Evolutionary conservation across 2,329 filamentous ascomycete genomes (phyloP), one percentile per base, ranked within the genome.

Genomic region (Fusarium agapanthi): DNA sequence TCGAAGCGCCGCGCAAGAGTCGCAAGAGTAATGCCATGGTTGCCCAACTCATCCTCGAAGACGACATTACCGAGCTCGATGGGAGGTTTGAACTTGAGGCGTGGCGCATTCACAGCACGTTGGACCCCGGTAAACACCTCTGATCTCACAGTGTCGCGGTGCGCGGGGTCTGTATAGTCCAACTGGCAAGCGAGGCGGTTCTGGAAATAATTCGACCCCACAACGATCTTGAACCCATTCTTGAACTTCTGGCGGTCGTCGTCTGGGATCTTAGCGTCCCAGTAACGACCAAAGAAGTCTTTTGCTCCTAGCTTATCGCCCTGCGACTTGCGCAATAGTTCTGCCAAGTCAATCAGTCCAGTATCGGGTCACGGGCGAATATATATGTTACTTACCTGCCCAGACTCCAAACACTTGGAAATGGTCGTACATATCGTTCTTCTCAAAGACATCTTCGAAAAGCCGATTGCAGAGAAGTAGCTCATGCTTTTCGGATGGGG

Each of bases 21-120:
- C 28, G 6, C 28, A 28, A 7, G 6, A 28, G 7, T 6, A 28
- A 28, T 28, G 28, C 28, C 28, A 6, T 28, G 28, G 7, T 6
- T 7, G 28, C 3, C 28, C 28, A 28, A 16, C 34, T 47, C 14
- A 48, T 32, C 28, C 13, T 9, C 6, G 22, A 50, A 50, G 6
- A 50, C 6, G 14, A 50, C 1, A 20, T 50, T 50, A 13, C 3
- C 2, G 14, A 12, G 0, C 0, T 0, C 1, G 1, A 50, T 9
- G 14, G 30, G 22, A 15, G 47, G 47, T 13, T 24, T 50, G 22
- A 51, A 51, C 32, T 35, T 51, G 16, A 51, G 48, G 5, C 48
- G 48, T 0, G 48, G n/a, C 7, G 48, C 16, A 14, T 51, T 6
- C 1, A 50, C 4, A 3, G 10, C 30, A 35, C 30, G 47, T 11